These are phyloP conservation scores for Coemansia sp. DNA, from an alignment of 192 early-diverging fungal species.

Conservation along the genomic window DNA sequence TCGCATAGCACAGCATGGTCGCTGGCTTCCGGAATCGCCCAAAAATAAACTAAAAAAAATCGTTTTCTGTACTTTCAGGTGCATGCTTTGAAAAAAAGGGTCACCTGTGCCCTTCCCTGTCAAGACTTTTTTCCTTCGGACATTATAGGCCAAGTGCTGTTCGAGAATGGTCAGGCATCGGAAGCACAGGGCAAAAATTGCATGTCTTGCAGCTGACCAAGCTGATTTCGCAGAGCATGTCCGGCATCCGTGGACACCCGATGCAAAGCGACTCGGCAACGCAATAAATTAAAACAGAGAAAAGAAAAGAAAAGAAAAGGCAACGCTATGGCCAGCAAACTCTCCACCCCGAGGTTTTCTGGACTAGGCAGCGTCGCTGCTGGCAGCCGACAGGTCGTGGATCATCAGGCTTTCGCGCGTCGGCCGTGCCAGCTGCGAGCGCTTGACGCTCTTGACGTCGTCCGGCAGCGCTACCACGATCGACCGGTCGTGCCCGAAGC, in stretches of 20 bases:
- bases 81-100: background rate
- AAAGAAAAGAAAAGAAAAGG: no score
- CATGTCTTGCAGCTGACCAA: background rate
- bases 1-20: no score
- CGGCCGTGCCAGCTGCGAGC: slow-evolving; percentile 63
- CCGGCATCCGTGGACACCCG: no score
- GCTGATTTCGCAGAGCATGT: no score
- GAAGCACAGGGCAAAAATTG: background rate
- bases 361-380: background rate
- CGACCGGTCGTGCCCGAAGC: slow-evolving; percentile 75
- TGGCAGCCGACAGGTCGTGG: background rate
- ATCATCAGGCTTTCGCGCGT: slow-evolving; percentile 51
- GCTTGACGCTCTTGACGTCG: slow-evolving; percentile 69
- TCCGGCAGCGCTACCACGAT: slow-evolving; percentile 84
- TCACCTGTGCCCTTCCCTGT: background rate
- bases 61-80: background rate
- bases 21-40: background rate
- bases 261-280: no score
- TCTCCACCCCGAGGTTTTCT: no score
- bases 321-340: no score
- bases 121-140: background rate
- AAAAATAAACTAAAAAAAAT: background rate
- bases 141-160: background rate
- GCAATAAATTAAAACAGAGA: no score
- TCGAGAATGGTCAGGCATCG: background rate